phyloP scores from a whole-genome alignment of 1,139 yeast species.

The Yamadazyma membranifaciens region DNA sequence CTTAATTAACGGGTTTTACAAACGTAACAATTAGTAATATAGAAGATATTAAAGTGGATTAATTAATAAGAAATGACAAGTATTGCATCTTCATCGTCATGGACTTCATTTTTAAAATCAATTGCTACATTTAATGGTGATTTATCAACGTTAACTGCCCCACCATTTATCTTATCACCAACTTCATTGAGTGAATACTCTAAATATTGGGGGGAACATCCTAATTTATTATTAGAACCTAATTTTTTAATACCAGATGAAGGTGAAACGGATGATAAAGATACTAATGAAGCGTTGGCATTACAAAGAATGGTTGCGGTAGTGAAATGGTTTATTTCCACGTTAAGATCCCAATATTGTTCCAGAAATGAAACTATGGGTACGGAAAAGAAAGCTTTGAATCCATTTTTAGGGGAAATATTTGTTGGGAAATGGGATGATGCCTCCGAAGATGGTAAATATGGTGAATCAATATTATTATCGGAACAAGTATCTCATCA shows the following conservation, averaged over 20 bases:
- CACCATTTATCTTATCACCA: conserved; percentile 94
- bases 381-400: conserved; percentile 90
- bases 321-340: conserved; percentile 86
- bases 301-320: conserved; percentile 73
- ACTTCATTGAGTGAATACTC: conserved; percentile 88
- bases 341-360: conserved; percentile 89
- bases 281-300: conserved; percentile 50
- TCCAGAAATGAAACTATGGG: conserved; percentile 90
- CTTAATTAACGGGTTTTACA: neutral
- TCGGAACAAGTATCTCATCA: conserved; percentile 95
- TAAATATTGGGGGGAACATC: conserved; percentile 91
- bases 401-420: conserved; percentile 91
- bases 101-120: conserved; percentile 89
- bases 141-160: conserved; percentile 90
- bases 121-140: conserved; percentile 95
- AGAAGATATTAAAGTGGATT: neutral
- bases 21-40: neutral
- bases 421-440: conserved; percentile 86
- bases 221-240: conserved; percentile 77
- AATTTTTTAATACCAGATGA: conserved; percentile 41
- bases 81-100: conserved; percentile 46
- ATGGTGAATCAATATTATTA: conserved; percentile 72
- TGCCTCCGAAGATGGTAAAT: conserved; percentile 31
- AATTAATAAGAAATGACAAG: conserved; percentile 16
- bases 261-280: conserved; percentile 26